These are phyloP conservation scores for Marsdenia floribunda DNA, from an alignment of 257 asterid genomes.

Conservation along the genomic window DNA sequence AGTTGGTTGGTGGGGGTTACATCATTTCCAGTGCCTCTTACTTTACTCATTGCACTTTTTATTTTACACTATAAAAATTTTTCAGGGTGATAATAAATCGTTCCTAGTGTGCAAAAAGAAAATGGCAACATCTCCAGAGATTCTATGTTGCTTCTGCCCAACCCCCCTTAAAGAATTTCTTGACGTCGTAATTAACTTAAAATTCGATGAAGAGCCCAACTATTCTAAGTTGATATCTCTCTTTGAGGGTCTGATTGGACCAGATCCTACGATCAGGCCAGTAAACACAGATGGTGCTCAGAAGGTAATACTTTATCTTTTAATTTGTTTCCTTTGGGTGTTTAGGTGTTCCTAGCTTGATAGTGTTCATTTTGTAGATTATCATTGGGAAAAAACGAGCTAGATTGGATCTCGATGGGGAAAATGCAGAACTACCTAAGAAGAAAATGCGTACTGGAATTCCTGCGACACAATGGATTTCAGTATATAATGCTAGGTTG, in stretches of 20 bases:
- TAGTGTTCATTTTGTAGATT: constrained; percentile 13
- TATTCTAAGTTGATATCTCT: constrained; percentile 42
- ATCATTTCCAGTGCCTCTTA: neutral
- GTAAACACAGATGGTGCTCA: constrained; percentile 49
- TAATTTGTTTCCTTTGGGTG: neutral
- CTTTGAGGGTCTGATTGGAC: constrained; percentile 37
- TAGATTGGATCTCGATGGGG: constrained; percentile 31
- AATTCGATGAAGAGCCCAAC: constrained; percentile 48
- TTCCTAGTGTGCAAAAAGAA: constrained; percentile 43
- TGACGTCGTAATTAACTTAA: constrained; percentile 40
- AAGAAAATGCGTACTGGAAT: constrained; percentile 41
- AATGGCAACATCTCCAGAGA: constrained; percentile 44
- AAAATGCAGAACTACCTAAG: constrained; percentile 32
- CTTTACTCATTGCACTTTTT: neutral
- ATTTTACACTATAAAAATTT: neutral
- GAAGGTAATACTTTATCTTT: constrained; percentile 24
- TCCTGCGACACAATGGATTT: constrained; percentile 49
- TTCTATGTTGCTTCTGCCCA: constrained; percentile 44
- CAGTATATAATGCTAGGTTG: constrained; percentile 41
- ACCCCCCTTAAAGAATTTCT: constrained; percentile 38
- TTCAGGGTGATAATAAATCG: constrained; percentile 47
- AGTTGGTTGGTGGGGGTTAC: neutral
- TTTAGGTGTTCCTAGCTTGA: constrained; percentile 1
- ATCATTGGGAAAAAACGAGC: constrained; percentile 40
- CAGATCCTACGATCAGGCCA: constrained; percentile 42